Percentiles rank a stretch among this genome's conserved stretches.
Conservation (phyloP, 805 yeast species). For the Wickerhamomyces mucosus region DNA sequence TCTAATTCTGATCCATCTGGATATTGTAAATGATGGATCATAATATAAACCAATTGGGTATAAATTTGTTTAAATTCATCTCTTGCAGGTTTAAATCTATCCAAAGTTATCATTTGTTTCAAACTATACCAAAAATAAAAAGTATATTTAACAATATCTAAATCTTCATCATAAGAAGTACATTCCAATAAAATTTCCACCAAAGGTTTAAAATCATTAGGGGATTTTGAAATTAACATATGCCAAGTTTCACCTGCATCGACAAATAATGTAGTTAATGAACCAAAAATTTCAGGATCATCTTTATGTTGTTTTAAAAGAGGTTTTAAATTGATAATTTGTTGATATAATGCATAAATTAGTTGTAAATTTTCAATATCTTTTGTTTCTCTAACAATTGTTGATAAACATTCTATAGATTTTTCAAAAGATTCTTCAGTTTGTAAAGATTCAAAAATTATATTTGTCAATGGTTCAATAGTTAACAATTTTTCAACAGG, state of each 20-base stretch:
- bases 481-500: constrained; percentile 62
- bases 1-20: constrained; percentile 40
- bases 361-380: constrained; percentile 59
- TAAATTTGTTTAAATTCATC: constrained; percentile 44
- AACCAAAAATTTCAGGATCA: constrained; percentile 47
- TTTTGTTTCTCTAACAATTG: constrained; percentile 72
- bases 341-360: constrained; percentile 58
- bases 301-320: constrained; percentile 34
- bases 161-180: constrained; percentile 66
- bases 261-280: constrained; percentile 67
- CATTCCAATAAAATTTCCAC: constrained; percentile 66
- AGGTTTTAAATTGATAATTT: constrained; percentile 53
- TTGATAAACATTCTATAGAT: constrained; percentile 77
- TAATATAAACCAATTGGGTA: constrained; percentile 45
- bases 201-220: constrained; percentile 59
- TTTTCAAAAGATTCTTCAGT: constrained; percentile 67
- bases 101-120: constrained; percentile 55
- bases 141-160: constrained; percentile 83
- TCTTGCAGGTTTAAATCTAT: constrained; percentile 46
- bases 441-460: constrained; percentile 55
- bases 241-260: constrained; percentile 98
- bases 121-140: constrained; percentile 87
- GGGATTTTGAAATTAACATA: constrained; percentile 65
- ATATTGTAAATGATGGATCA: constrained; percentile 64
- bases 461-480: constrained; percentile 51